Percentiles rank a stretch among this genome's conserved stretches.
These are phyloP conservation scores for Gossypium gossypioides DNA, from an alignment of 441 rosid species.

Conservation along the genomic window DNA sequence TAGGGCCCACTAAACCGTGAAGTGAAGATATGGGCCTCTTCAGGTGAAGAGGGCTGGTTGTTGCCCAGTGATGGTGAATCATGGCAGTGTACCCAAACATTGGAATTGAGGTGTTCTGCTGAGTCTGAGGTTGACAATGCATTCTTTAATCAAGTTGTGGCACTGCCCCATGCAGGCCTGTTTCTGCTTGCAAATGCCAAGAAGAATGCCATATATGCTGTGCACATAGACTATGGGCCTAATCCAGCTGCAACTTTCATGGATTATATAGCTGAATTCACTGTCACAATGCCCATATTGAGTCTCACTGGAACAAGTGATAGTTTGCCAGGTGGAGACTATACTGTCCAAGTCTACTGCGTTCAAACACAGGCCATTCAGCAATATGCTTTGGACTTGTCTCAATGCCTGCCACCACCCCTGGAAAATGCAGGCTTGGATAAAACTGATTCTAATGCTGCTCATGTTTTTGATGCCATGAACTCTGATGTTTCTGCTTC, in stretches of 20 bases:
- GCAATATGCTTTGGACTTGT: constrained; percentile 43
- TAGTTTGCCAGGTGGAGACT: constrained; percentile 38
- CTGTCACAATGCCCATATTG: constrained; percentile 47
- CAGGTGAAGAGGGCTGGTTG: constrained; percentile 48
- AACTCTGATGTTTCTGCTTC: constrained; percentile 23
- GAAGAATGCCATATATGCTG: constrained; percentile 51
- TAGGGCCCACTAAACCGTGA: constrained; percentile 44
- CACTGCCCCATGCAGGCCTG: constrained; percentile 40
- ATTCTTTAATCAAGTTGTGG: constrained; percentile 47
- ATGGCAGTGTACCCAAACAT: constrained; percentile 43
- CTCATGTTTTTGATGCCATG: constrained; percentile 21
- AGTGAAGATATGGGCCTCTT: constrained; percentile 41
- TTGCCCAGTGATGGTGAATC: constrained; percentile 42
- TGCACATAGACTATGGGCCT: constrained; percentile 40
- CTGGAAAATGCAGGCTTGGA: constrained; percentile 31
- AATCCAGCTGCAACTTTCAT: constrained; percentile 38
- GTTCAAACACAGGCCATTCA: constrained; percentile 51
- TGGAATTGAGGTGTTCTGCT: constrained; percentile 36
- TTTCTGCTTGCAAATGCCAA: constrained; percentile 47
- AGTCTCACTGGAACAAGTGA: constrained; percentile 48
- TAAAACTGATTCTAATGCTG: constrained; percentile 28
- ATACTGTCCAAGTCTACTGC: constrained; percentile 42
- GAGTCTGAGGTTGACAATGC: constrained; percentile 34
- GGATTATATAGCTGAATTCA: constrained; percentile 49
- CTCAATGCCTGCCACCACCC: constrained; percentile 44